Percentiles rank a stretch among this genome's conserved stretches.
Evolutionary conservation across 2,329 filamentous ascomycete genomes (phyloP).

Genomic region (Claviceps fusiformis): DNA sequence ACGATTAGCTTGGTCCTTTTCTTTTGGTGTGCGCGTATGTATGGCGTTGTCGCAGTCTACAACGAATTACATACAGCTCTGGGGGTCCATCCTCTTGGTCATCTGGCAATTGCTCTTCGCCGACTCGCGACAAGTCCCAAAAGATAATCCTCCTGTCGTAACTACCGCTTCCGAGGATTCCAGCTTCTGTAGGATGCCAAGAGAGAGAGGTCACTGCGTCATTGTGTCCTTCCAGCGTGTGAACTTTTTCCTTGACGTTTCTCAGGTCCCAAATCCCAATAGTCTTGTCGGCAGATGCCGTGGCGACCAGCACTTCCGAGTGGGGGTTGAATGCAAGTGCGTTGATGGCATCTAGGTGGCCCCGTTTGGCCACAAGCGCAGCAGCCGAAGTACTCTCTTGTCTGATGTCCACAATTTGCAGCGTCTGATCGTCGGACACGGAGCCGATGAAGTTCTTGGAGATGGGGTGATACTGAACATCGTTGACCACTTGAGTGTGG

Average conservation of each 20-base stretch:
- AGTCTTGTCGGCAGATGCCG: slow-evolving; percentile 88
- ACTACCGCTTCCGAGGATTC: slow-evolving; percentile 78
- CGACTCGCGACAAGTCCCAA: slow-evolving; percentile 87
- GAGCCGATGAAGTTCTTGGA: slow-evolving; percentile 78
- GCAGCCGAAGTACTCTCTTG: slow-evolving; percentile 50
- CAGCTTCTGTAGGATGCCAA: slow-evolving; percentile 87
- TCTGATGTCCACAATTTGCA: slow-evolving; percentile 85
- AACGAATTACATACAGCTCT: slow-evolving; percentile 56
- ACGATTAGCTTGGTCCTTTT: background rate
- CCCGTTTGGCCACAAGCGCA: slow-evolving; percentile 54
- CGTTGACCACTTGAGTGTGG: slow-evolving; percentile 85
- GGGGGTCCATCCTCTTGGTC: slow-evolving; percentile 91
- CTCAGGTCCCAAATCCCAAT: slow-evolving; percentile 92
- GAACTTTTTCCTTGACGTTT: slow-evolving; percentile 78
- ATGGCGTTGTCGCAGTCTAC: too few species aligned
- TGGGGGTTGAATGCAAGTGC: slow-evolving; percentile 89
- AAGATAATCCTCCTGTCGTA: slow-evolving; percentile 91
- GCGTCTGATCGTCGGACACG: slow-evolving; percentile 86
- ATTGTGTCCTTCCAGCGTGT: slow-evolving; percentile 76
- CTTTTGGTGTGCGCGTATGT: background rate
- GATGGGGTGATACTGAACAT: slow-evolving; percentile 88
- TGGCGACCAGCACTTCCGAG: slow-evolving; percentile 80
- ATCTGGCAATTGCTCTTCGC: slow-evolving; percentile 88
- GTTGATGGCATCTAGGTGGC: slow-evolving; percentile 88
- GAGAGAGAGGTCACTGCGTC: slow-evolving; percentile 84